phyloP scores from a whole-genome alignment of 2,329 filamentous ascomycete genomes.

The Fusarium beomiforme region DNA sequence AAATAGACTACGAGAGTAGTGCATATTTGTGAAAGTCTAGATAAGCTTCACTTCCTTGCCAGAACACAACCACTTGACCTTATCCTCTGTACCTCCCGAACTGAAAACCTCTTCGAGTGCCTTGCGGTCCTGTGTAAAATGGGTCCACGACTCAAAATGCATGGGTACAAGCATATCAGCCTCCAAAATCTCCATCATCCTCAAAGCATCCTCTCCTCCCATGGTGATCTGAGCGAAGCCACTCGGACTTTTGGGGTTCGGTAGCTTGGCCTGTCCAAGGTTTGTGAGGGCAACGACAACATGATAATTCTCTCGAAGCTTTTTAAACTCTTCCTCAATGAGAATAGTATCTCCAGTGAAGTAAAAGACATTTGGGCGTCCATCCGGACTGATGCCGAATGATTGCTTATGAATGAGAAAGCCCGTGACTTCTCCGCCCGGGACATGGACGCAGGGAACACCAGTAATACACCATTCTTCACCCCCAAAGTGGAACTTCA shows the following conservation, averaged over 20 bases:
- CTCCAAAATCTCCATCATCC: not conserved
- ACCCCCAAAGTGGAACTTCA: not conserved
- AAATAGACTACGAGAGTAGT: too few relatives aligned
- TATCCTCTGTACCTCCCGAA: fast-evolving
- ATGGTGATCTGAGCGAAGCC: not conserved
- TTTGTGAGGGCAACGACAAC: not conserved
- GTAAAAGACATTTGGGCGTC: not conserved
- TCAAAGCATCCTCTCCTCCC: not conserved
- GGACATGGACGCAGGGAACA: not conserved
- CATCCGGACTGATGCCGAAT: not conserved
- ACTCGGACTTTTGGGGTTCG: not conserved
- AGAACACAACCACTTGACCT: fast-evolving
- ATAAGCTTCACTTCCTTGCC: not conserved
- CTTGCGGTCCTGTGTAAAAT: not conserved
- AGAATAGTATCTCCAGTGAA: not conserved
- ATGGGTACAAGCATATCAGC: not conserved
- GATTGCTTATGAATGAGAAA: not conserved
- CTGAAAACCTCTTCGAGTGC: fast-evolving
- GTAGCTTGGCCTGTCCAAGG: not conserved
- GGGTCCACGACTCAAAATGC: not conserved
- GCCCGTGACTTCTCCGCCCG: not conserved
- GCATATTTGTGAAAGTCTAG: not conserved
- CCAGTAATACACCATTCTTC: not conserved
- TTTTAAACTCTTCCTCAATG: not conserved
- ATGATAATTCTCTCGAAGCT: not conserved